Percentiles rank a stretch among this genome's conserved stretches.
Evolutionary conservation across 2,329 filamentous ascomycete species (phyloP).

Genomic region (Albophoma yamanashiensis): DNA sequence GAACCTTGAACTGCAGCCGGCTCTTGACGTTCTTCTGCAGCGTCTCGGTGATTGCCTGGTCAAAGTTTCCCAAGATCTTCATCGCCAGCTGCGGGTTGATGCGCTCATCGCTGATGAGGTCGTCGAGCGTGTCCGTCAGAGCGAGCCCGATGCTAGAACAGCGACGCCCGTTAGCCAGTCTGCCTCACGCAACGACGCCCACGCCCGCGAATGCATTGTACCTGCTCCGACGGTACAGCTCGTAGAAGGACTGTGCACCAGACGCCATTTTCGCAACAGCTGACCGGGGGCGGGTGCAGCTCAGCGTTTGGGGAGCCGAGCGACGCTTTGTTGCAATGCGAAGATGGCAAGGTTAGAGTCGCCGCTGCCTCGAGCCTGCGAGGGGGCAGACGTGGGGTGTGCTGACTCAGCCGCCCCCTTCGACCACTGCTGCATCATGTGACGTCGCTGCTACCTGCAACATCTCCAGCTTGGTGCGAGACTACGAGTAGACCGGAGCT

Average conservation of each 20-base stretch:
- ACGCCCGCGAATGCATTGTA: slow-evolving; percentile 31
- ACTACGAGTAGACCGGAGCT: neutral
- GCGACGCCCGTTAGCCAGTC: slow-evolving; percentile 1
- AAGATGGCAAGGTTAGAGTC: neutral
- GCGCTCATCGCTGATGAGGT: slow-evolving; percentile 84
- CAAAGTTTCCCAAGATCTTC: slow-evolving; percentile 95
- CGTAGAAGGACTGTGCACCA: slow-evolving; percentile 59
- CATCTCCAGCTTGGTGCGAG: neutral
- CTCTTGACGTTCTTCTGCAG: slow-evolving; percentile 88
- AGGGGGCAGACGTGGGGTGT: neutral
- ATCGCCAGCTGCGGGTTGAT: slow-evolving; percentile 98
- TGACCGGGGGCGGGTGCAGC: neutral
- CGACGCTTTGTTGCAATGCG: neutral
- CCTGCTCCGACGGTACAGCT: slow-evolving; percentile 98
- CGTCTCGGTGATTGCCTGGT: slow-evolving; percentile 84
- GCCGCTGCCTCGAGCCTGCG: neutral
- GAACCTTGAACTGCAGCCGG: slow-evolving; percentile 88
- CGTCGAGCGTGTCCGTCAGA: slow-evolving; percentile 93
- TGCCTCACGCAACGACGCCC: neutral
- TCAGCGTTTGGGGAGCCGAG: neutral
- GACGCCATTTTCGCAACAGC: slow-evolving; percentile 29
- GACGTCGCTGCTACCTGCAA: slow-evolving; percentile 16
- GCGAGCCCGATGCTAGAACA: slow-evolving; percentile 72
- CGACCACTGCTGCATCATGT: slow-evolving; percentile 18
- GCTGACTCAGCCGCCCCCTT: slow-evolving; percentile 1